These are phyloP conservation scores for Yamadazyma phyllophila DNA, from an alignment of 805 yeast genomes.

Conservation along the genomic window DNA sequence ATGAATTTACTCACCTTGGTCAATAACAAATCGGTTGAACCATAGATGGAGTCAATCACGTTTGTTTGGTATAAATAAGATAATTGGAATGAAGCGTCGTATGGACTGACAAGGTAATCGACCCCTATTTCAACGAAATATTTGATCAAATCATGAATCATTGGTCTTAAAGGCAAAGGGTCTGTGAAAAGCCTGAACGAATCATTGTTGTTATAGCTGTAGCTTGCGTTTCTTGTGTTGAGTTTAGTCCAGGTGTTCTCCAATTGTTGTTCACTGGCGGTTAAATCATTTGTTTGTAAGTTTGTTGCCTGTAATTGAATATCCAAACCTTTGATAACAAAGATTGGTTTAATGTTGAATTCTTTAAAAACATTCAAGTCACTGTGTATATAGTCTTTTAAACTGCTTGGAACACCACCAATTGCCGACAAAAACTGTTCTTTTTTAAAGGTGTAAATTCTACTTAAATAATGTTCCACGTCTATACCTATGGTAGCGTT, in stretches of 20 bases:
- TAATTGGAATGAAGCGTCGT: constrained; percentile 74
- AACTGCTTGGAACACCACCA: constrained; percentile 75
- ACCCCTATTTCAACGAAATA: constrained; percentile 55
- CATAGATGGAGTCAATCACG: constrained; percentile 72
- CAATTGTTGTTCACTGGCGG: constrained; percentile 39
- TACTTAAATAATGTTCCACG: constrained; percentile 71
- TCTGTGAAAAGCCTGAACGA: constrained; percentile 53
- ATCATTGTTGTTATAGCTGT: constrained; percentile 27
- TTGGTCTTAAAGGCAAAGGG: constrained; percentile 48
- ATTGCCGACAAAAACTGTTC: constrained; percentile 73
- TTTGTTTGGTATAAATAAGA: constrained; percentile 60
- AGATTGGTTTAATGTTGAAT: constrained; percentile 70
- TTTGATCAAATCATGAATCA: constrained; percentile 53
- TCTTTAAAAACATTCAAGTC: constrained; percentile 63
- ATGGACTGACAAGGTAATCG: constrained; percentile 79
- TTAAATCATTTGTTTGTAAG: constrained; percentile 34
- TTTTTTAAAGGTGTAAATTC: constrained; percentile 58
- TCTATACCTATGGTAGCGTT: constrained; percentile 80
- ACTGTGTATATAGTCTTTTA: constrained; percentile 53
- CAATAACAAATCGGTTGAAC: constrained; percentile 77
- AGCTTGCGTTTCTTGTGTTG: constrained; percentile 20
- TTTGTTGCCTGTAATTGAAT: constrained; percentile 36
- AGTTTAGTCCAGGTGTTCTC: constrained; percentile 40
- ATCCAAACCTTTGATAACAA: constrained; percentile 70
- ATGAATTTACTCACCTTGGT: constrained; percentile 68